Base-by-base conservation (phyloP, 1,139 yeast species). In the Wickerhamiella infanticola region DNA sequence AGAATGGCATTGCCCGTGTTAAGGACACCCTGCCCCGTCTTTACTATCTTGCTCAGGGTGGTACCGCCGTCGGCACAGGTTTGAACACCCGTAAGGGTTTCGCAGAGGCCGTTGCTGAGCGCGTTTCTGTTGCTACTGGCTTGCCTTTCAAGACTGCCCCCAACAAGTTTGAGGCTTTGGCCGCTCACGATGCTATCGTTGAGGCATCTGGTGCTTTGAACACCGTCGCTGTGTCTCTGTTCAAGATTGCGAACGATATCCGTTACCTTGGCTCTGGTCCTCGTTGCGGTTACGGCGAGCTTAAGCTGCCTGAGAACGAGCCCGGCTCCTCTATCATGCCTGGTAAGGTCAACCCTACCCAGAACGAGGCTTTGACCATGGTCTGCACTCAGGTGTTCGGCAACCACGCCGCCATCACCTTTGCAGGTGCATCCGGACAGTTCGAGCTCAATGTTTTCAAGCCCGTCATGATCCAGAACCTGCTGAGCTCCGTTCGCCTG, bases 281-380 rank as follows among this genome's bases (percentile, higher is more conserved):
- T 62, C 81, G 98, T 70, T 90, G 98, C 70, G 98, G 98, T 50
- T 90, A 90, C 68, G 97, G 97, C 48, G 98, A 90, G 69, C 77
- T 90, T 58, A 64, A 86, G 31, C 73, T 90, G 57, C 98, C 98
- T 53, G 98, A 88, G 72, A 93, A 93, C 66, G 98, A 90, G 69
- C 98, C 98, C 49, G 98, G 98, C 62, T 85, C 96, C 50, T 85
- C 96, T 31, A 90, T 90, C 66, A 90, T 93, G 98, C 98, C 98
- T 47, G 98, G 98, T 63, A 90, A 90, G 72, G 97, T 90, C 54
- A 90, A 90, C 74, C 98, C 98, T 55, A 90, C 98, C 49, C 98
- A 90, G 72, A 88, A 88, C 67, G 98, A 90, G 73, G 98, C 98
- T 47, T 72, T 90, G 66, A 90, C 98, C 53, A 94, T 93, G 95